Evolutionary conservation across 129 eudicot species (phyloP), one percentile per base, ranked within the genome.

Genomic region (Chrysanthemum makinoi): DNA sequence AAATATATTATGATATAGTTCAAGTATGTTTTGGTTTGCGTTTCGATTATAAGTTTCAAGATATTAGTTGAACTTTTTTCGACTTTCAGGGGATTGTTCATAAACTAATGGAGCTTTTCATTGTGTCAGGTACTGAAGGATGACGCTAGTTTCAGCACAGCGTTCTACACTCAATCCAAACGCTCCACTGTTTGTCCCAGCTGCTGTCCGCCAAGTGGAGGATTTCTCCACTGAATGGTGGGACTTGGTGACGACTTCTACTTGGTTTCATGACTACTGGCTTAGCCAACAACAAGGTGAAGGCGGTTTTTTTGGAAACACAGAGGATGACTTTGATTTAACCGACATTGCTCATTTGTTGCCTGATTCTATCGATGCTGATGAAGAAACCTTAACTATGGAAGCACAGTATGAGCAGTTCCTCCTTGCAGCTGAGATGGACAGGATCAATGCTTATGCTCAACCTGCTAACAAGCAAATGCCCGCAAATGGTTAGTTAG

Each of bases 181-280:
- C 46, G 98, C 98, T 2, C 98, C 98, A 0, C 81, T 93, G 60
- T 93, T 83, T 69, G 80, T 93, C 53, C 99, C 99, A 39, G 93
- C 97, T 30, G 84, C 86, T 6, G 84, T 91, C 48, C 86, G 87
- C 33, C 96, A 88, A 69, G 96, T 93, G 59, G 98, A 93, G 76
- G 96, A 93, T 61, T 93, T 93, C 86, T 95, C 97, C 13, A 96
- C 97, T 0, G 95, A 95, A 74, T 95, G 99, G 99, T 95, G 93
- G 91, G 79, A 88, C 46, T 77, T 95, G 74, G 95, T 90, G 75
- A 95, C 89, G 28, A 88, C 96, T 22, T 82, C 96, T 15, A 78
- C 89, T 3, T 95, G 97, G 99, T 95, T 86, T 72, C 88, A 81
- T 26, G 91, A 86, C 79, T 90, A 95, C 73, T 95, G 99, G 99